phyloP scores from a whole-genome alignment of 768 basidiomycete genomes.

The Kondoa subrosea region DNA sequence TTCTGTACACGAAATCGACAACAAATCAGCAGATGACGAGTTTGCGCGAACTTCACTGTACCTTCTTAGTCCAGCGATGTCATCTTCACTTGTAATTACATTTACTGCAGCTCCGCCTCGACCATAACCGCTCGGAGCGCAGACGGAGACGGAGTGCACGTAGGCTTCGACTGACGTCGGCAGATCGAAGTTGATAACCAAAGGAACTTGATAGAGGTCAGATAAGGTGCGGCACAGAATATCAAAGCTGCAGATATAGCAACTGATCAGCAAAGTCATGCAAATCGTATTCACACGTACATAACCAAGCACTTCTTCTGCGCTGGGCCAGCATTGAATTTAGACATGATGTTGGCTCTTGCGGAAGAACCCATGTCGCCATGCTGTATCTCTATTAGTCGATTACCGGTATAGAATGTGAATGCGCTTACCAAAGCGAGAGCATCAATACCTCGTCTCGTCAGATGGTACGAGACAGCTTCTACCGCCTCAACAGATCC shows the following conservation, averaged over 20 bases:
- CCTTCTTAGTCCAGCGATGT: slow-evolving; percentile 31
- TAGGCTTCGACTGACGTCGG: slow-evolving; percentile 95
- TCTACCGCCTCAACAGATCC: slow-evolving; percentile 22
- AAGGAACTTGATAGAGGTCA: slow-evolving; percentile 66
- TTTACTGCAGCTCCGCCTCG: slow-evolving; percentile 86
- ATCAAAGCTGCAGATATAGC: slow-evolving; percentile 35
- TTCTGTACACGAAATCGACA: neutral
- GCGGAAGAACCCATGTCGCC: slow-evolving; percentile 79
- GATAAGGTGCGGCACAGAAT: slow-evolving; percentile 67
- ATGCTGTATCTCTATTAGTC: slow-evolving; percentile 41
- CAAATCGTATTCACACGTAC: slow-evolving; percentile 34
- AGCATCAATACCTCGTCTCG: slow-evolving; percentile 67
- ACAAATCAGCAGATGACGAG: neutral
- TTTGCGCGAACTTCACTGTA: neutral
- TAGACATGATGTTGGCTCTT: slow-evolving; percentile 63
- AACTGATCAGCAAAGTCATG: neutral
- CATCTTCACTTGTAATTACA: slow-evolving; percentile 91
- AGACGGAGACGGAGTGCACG: slow-evolving; percentile 58
- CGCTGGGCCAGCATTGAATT: slow-evolving; percentile 55
- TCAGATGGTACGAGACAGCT: slow-evolving; percentile 50
- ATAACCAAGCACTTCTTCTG: slow-evolving; percentile 66
- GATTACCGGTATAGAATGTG: slow-evolving; percentile 26
- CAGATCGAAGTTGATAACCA: slow-evolving; percentile 89
- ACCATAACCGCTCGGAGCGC: slow-evolving; percentile 64
- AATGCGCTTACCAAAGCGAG: slow-evolving; percentile 56